These are phyloP conservation scores for Linum tenue DNA, from an alignment of 345 rosid species.

Conservation along the genomic window DNA sequence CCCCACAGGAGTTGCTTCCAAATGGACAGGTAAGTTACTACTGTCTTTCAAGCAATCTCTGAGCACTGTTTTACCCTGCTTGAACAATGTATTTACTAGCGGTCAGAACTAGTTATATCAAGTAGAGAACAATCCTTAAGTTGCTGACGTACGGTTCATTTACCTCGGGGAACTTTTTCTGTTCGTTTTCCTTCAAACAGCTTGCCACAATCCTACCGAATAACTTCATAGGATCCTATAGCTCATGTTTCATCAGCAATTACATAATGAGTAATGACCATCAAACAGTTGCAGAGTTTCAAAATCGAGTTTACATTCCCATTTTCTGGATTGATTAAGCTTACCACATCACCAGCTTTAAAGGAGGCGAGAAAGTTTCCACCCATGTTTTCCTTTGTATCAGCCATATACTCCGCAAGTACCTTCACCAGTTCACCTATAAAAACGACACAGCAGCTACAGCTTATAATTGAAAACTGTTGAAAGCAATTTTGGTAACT, in stretches of 20 bases:
- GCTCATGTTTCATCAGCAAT: neutral
- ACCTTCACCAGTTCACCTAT: constrained; percentile 43
- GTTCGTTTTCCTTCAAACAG: constrained; percentile 30
- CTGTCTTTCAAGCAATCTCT: constrained; percentile 29
- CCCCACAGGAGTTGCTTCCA: constrained; percentile 30
- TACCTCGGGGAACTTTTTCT: constrained; percentile 43
- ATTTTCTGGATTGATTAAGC: neutral
- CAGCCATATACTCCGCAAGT: constrained; percentile 45
- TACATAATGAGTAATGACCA: neutral
- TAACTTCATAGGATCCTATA: constrained; percentile 42
- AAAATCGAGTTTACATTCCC: neutral
- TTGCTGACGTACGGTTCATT: constrained; percentile 3
- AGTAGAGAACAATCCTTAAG: neutral
- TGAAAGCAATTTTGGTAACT: no score
- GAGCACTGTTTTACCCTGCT: constrained; percentile 12
- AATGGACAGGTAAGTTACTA: constrained; percentile 16
- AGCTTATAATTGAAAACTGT: neutral
- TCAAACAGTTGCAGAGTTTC: neutral
- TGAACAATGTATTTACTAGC: neutral
- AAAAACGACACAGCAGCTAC: constrained; percentile 3
- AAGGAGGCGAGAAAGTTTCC: constrained; percentile 37
- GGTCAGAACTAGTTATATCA: neutral
- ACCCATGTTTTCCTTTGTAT: constrained; percentile 60
- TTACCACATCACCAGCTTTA: constrained; percentile 40
- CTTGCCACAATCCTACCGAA: constrained; percentile 42